Conservation (phyloP, 768 basidiomycete genomes). For the Mycena polygramma region DNA sequence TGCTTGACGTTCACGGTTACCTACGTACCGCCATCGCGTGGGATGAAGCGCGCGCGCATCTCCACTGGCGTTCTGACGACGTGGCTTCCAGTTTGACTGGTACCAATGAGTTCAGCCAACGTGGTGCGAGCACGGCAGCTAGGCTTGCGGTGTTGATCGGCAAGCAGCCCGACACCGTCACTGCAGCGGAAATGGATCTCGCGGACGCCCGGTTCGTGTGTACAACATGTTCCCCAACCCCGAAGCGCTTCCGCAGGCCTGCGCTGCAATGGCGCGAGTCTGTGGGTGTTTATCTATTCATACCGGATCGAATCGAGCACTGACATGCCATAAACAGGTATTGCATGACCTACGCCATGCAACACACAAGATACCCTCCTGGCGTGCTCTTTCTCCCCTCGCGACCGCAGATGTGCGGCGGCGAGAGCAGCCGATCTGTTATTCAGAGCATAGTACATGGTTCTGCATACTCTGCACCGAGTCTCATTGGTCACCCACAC, state of each 20-base stretch:
- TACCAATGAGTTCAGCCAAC: not conserved
- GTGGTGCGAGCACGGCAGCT: not conserved
- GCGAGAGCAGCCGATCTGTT: conserved; percentile 10
- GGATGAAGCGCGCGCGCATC: not conserved
- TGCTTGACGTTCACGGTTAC: not conserved
- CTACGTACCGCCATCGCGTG: conserved; percentile 1
- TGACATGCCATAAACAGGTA: not conserved
- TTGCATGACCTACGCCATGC: not conserved
- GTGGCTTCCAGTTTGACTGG: not conserved
- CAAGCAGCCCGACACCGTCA: not conserved
- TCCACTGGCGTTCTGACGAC: not conserved
- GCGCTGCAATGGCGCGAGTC: conserved; percentile 5
- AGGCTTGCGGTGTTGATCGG: not conserved
- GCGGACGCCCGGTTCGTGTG: conserved; percentile 7
- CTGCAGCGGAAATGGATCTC: not conserved
- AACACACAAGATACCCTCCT: not conserved
- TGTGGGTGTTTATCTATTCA: not conserved
- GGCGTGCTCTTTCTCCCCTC: conserved; percentile 1
- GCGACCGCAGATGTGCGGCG: conserved; percentile 10
- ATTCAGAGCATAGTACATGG: not conserved
- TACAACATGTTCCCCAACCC: not conserved
- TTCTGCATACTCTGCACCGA: conserved; percentile 10
- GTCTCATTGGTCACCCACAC: not conserved
- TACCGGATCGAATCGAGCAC: not conserved
- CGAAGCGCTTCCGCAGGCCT: not conserved